Percentiles rank a stretch among this genome's conserved stretches.
Evolutionary conservation across 2,329 filamentous ascomycete species (phyloP).

Genomic region (Trichoderma arundinaceum): DNA sequence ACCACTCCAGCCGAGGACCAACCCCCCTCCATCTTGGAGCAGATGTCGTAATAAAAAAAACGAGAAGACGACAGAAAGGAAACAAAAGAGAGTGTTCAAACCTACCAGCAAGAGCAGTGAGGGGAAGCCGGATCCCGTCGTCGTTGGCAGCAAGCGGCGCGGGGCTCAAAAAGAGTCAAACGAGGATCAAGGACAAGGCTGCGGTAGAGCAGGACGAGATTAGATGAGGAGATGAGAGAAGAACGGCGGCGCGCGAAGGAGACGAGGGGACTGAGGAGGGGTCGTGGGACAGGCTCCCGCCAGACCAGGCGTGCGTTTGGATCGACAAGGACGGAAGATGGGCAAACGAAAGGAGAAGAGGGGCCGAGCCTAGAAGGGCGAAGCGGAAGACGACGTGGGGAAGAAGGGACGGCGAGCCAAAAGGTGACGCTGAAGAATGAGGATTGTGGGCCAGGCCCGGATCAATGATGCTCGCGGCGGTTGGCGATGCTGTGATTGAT

Average conservation of each 20-base stretch:
- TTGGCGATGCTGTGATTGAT: not conserved
- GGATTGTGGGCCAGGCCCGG: conserved; percentile 13
- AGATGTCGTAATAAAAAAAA: not conserved
- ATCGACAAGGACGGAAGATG: conserved; percentile 19
- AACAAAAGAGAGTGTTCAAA: not conserved
- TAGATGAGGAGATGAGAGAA: conserved; percentile 28
- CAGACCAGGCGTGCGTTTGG: conserved; percentile 19
- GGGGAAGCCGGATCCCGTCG: not conserved
- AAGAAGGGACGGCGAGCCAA: conserved; percentile 24
- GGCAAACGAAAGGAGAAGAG: conserved; percentile 28
- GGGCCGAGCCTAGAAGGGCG: conserved; percentile 24
- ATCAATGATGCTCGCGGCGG: conserved; percentile 26
- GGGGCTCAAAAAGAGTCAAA: conserved; percentile 4
- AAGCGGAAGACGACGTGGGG: conserved; percentile 25
- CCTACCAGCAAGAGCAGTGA: conserved; percentile 26
- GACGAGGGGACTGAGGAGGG: conserved; percentile 28
- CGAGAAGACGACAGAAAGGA: not conserved
- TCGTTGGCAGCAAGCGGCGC: conserved; percentile 1
- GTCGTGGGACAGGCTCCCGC: conserved; percentile 27
- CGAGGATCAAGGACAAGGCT: conserved; percentile 18
- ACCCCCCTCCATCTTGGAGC: conserved; percentile 1
- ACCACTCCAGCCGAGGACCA: conserved; percentile 18
- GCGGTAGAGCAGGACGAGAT: conserved; percentile 20
- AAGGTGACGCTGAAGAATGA: conserved; percentile 20
- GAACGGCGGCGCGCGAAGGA: conserved; percentile 10